Percentiles rank a stretch among this genome's conserved stretches.
These are phyloP conservation scores for Trapa bicornis DNA, from an alignment of 345 rosid species.

Conservation along the genomic window DNA sequence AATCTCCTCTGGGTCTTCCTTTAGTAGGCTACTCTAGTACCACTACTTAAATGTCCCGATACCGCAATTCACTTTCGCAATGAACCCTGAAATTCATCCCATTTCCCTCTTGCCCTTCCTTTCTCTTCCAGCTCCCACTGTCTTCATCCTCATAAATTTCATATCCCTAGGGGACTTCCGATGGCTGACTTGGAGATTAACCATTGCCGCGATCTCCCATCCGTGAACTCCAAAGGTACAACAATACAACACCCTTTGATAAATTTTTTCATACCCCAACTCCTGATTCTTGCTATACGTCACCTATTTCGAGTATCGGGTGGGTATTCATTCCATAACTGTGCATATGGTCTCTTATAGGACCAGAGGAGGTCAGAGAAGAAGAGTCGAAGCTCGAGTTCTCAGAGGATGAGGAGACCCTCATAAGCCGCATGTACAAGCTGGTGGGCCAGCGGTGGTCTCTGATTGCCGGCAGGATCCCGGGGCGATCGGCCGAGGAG, in stretches of 20 bases:
- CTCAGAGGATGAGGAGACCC: constrained; percentile 32
- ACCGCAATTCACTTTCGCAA: background rate
- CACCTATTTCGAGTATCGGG: background rate
- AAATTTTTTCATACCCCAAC: background rate
- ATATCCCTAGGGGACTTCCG: background rate
- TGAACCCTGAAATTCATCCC: background rate
- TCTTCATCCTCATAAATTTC: background rate
- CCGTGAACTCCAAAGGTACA: constrained; percentile 11
- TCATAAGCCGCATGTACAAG: constrained; percentile 27
- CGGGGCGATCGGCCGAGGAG: constrained; percentile 37
- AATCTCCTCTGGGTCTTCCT: background rate
- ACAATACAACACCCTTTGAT: background rate
- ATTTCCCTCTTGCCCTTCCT: too few relatives aligned
- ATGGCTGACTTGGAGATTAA: constrained; percentile 16
- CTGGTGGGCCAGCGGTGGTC: constrained; percentile 37
- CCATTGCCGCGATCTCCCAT: constrained; percentile 9
- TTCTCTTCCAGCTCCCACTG: background rate
- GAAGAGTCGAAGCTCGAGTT: constrained; percentile 7
- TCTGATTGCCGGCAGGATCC: constrained; percentile 34
- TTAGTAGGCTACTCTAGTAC: background rate
- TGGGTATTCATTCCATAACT: background rate
- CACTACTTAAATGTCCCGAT: background rate
- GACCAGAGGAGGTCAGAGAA: background rate
- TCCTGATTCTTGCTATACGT: too few relatives aligned
- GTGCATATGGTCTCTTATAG: background rate